Evolutionary conservation across 257 asterid genomes (phyloP).

Genomic region (Linderniella brevidens): DNA sequence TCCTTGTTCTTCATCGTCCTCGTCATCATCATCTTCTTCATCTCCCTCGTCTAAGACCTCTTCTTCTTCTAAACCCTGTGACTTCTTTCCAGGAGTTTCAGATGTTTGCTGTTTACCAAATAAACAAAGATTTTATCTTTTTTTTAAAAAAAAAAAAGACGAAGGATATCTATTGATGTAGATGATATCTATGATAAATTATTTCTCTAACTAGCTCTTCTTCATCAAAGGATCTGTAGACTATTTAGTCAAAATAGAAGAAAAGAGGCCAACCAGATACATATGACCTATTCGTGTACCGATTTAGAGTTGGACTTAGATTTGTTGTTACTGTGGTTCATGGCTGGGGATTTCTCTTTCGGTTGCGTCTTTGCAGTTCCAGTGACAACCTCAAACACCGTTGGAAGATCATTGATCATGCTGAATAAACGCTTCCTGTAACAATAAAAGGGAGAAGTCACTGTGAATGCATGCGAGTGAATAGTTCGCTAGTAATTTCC

Average conservation of each 20-base stretch:
- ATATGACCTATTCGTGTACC: constrained; percentile 17
- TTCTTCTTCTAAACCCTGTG: constrained; percentile 33
- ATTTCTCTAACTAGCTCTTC: not conserved
- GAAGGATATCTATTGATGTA: not conserved
- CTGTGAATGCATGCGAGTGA: not conserved
- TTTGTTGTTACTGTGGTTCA: constrained; percentile 37
- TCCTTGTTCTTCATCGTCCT: too few species aligned
- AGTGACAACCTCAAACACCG: constrained; percentile 77
- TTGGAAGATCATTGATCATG: constrained; percentile 74
- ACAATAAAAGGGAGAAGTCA: not conserved
- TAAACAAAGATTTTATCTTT: constrained; percentile 1
- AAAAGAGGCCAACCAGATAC: not conserved
- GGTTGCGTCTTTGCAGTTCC: constrained; percentile 46
- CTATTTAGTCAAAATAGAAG: not conserved
- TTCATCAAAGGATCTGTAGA: not conserved
- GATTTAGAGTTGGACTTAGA: constrained; percentile 32
- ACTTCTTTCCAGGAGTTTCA: constrained; percentile 24
- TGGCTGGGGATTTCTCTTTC: constrained; percentile 41
- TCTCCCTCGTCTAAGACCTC: constrained; percentile 53
- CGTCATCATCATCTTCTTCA: constrained; percentile 34
- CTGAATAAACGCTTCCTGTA: constrained; percentile 83
- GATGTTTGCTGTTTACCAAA: constrained; percentile 20
- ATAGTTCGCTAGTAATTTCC: not conserved
- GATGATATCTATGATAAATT: not conserved
- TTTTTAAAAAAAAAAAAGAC: not conserved